phyloP scores from a whole-genome alignment of 805 yeast species.

The Schwanniomyces sp. region DNA sequence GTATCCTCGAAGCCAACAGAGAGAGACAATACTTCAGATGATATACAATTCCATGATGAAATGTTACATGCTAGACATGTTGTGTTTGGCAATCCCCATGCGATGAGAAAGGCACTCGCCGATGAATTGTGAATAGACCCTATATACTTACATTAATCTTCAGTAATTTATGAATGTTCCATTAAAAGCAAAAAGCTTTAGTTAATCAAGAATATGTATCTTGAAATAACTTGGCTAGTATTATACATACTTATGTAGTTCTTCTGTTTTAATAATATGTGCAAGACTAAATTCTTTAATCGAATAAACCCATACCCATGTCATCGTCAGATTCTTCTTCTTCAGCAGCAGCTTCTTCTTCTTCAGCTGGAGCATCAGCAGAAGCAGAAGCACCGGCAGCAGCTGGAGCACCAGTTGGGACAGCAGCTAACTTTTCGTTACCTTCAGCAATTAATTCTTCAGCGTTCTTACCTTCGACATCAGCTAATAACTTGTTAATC shows the following conservation, averaged over 20 bases:
- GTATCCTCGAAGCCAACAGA: constrained; percentile 17
- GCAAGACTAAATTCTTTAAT: constrained; percentile 49
- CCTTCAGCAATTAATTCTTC: constrained; percentile 93
- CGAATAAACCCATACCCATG: constrained; percentile 95
- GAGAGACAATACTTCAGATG: constrained; percentile 29
- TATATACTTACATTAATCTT: background rate
- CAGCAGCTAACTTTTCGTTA: constrained; percentile 92
- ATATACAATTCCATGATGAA: constrained; percentile 36
- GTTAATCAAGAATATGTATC: background rate
- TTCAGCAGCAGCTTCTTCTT: constrained; percentile 70
- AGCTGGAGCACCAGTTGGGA: constrained; percentile 98
- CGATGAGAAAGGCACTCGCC: constrained; percentile 56
- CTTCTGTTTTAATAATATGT: constrained; percentile 3
- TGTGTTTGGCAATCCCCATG: constrained; percentile 78
- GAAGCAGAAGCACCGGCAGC: constrained; percentile 72
- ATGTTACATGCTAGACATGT: constrained; percentile 52
- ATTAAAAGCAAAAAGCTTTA: background rate
- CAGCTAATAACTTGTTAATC: constrained; percentile 73
- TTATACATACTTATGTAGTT: constrained; percentile 7
- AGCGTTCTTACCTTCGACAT: constrained; percentile 91
- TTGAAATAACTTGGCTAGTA: background rate
- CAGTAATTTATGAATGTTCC: background rate
- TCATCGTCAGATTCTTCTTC: constrained; percentile 62
- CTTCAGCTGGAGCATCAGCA: constrained; percentile 69
- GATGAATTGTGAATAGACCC: constrained; percentile 27